A percentile compares a stretch with the other conserved stretches of the same genome.
Conservation (phyloP, 129 eudicot species). For the Calendula officinalis region DNA sequence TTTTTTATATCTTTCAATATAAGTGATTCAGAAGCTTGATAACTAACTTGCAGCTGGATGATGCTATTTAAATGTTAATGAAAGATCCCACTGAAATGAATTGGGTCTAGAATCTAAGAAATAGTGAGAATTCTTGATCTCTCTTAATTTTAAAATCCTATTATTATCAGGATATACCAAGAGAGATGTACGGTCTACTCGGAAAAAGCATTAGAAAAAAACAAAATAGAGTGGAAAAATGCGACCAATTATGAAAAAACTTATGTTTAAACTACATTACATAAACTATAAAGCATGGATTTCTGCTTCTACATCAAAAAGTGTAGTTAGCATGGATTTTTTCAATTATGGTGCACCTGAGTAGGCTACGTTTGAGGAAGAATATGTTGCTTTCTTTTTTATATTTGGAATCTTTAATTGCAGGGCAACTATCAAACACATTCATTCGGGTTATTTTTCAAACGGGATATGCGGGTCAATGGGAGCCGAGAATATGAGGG, state of each 20-base stretch:
- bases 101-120: too few species aligned
- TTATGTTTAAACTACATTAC: slow-evolving; percentile 56
- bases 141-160: too few species aligned
- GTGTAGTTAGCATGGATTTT: slow-evolving; percentile 45
- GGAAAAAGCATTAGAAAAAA: slow-evolving; percentile 59
- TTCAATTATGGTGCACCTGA: slow-evolving; percentile 89
- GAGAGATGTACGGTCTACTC: too few species aligned
- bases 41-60: slow-evolving; percentile 65
- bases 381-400: slow-evolving; percentile 58
- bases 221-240: slow-evolving; percentile 59
- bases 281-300: slow-evolving; percentile 79
- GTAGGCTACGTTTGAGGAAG: slow-evolving; percentile 77
- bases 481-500: too few species aligned
- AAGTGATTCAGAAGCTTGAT: slow-evolving; percentile 30
- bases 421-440: too few species aligned
- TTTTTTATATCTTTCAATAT: slow-evolving; percentile 6
- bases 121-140: too few species aligned
- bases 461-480: too few species aligned
- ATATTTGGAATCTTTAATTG: too few species aligned
- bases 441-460: too few species aligned
- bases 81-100: too few species aligned
- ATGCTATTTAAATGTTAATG: slow-evolving; percentile 86
- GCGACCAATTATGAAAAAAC: slow-evolving; percentile 57
- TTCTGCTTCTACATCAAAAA: slow-evolving; percentile 95
- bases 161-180: too few species aligned